Conservation (phyloP, 169 alveolate species). For the Babesia sp. region DNA sequence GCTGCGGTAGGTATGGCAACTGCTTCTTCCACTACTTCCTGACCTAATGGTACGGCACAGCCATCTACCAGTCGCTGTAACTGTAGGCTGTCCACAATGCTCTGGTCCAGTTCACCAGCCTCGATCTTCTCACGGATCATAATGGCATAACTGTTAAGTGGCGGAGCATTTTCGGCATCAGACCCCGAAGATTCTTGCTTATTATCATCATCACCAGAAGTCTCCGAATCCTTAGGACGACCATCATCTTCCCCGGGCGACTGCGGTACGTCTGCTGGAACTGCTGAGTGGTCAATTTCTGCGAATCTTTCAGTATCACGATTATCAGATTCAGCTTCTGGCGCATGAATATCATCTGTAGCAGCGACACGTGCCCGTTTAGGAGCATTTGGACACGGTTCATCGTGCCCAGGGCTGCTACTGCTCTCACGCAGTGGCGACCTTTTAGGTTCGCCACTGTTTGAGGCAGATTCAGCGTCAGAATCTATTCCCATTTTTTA, state of each 20-base stretch:
- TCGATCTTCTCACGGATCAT: slow-evolving; percentile 36
- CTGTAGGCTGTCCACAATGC: slow-evolving; percentile 48
- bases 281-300: too few species aligned
- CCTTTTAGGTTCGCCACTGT: too few species aligned
- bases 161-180: background rate
- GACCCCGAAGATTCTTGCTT: background rate
- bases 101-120: slow-evolving; percentile 53
- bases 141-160: slow-evolving; percentile 13
- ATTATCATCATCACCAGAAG: too few species aligned
- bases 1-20: slow-evolving; percentile 36
- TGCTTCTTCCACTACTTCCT: slow-evolving; percentile 55
- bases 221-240: too few species aligned
- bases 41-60: slow-evolving; percentile 60
- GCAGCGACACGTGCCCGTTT: slow-evolving; percentile 6
- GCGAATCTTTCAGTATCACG: too few species aligned
- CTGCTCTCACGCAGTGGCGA: background rate
- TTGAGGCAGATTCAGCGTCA: too few species aligned
- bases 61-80: slow-evolving; percentile 49
- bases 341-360: too few species aligned
- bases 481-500: too few species aligned
- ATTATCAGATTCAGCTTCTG: too few species aligned
- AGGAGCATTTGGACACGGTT: background rate
- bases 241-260: too few species aligned
- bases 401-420: background rate
- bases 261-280: too few species aligned